Conservation (phyloP, 2,329 filamentous ascomycete genomes). For the Fusarium gaditjirri region DNA sequence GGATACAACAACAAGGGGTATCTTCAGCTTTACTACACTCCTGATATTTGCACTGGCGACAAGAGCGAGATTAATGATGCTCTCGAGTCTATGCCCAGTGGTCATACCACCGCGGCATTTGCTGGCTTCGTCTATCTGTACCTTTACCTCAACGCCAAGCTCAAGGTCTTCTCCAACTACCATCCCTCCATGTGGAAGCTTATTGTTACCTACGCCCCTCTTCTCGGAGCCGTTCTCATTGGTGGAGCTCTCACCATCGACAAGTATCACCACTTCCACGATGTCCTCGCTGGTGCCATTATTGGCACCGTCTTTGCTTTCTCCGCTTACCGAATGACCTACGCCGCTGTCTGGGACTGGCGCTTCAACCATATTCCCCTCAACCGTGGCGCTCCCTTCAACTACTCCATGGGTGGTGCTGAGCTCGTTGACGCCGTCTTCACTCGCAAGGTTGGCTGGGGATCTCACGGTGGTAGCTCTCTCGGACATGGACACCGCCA, state of each 20-base stretch:
- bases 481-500: slow-evolving; percentile 8
- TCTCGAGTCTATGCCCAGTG: slow-evolving; percentile 77
- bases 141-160: slow-evolving; percentile 81
- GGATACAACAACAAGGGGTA: slow-evolving; percentile 64
- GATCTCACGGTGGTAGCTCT: slow-evolving; percentile 43
- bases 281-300: slow-evolving; percentile 72
- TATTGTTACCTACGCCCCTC: slow-evolving; percentile 69
- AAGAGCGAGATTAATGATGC: slow-evolving; percentile 72
- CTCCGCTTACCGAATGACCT: slow-evolving; percentile 73
- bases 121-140: slow-evolving; percentile 76
- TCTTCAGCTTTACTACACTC: slow-evolving; percentile 72
- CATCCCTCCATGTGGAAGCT: slow-evolving; percentile 81
- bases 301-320: slow-evolving; percentile 75
- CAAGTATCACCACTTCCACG: slow-evolving; percentile 81
- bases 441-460: slow-evolving; percentile 71
- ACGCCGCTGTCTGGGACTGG: slow-evolving; percentile 75
- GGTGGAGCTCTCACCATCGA: slow-evolving; percentile 77
- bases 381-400: slow-evolving; percentile 65
- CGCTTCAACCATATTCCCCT: slow-evolving; percentile 73
- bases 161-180: slow-evolving; percentile 79
- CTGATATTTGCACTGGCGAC: slow-evolving; percentile 76
- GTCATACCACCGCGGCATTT: slow-evolving; percentile 79
- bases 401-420: slow-evolving; percentile 55
- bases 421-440: slow-evolving; percentile 66
- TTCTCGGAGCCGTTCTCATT: slow-evolving; percentile 75